Conservation (phyloP, 257 asterid species). For the Gynochthodes officinalis region DNA sequence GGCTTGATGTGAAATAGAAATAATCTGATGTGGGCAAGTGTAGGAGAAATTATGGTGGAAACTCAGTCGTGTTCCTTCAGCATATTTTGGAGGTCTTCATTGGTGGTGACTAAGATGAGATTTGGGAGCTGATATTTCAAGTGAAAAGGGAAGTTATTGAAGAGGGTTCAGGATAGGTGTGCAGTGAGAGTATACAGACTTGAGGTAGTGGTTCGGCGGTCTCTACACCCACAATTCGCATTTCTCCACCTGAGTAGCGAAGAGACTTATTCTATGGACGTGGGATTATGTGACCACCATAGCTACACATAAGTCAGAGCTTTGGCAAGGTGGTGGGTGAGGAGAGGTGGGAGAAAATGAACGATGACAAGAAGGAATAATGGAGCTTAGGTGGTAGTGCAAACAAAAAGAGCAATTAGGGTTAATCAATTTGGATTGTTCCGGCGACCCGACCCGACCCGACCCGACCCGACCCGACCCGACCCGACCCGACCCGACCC, state of each 20-base stretch:
- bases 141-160: conserved; percentile 54
- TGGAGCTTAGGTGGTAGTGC: too few relatives aligned
- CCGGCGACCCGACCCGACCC: too few relatives aligned
- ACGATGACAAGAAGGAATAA: too few relatives aligned
- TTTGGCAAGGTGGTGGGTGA: conserved; percentile 42
- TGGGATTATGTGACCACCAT: conserved; percentile 81
- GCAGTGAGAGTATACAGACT: conserved; percentile 41
- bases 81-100: conserved; percentile 80
- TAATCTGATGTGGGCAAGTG: conserved; percentile 59
- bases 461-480: too few relatives aligned
- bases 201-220: conserved; percentile 63
- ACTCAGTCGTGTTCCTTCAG: conserved; percentile 75
- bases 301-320: conserved; percentile 91
- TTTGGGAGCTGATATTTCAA: conserved; percentile 82
- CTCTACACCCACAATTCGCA: conserved; percentile 72
- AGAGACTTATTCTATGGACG: conserved; percentile 73
- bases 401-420: too few relatives aligned
- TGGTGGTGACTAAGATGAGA: conserved; percentile 64
- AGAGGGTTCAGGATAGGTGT: conserved; percentile 56
- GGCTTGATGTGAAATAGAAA: conserved; percentile 64
- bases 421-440: too few relatives aligned
- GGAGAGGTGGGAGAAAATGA: conserved; percentile 33
- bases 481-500: too few relatives aligned
- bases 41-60: conserved; percentile 5
- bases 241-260: conserved; percentile 78